These are phyloP conservation scores for Triticum aestivum DNA, from an alignment of 176 grass and related monocot genomes.

Conservation along the genomic window DNA sequence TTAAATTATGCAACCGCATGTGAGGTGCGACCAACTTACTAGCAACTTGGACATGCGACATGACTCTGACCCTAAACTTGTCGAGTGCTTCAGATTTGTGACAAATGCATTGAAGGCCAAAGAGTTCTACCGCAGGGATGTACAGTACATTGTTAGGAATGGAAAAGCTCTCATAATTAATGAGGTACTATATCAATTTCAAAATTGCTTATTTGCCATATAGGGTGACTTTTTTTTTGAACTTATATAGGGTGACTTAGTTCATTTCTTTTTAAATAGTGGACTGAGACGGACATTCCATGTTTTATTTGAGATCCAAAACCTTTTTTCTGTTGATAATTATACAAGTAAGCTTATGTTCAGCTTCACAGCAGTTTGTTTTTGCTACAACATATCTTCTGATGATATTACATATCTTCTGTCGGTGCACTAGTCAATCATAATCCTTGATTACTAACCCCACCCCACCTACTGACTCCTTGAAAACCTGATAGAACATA, in stretches of 20 bases:
- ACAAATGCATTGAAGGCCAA: conserved; percentile 95
- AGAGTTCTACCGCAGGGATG: conserved; percentile 87
- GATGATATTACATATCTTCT: background rate
- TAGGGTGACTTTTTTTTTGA: too few relatives aligned
- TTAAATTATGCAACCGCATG: background rate
- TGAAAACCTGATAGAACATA: background rate
- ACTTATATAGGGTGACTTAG: background rate
- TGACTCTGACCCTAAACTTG: conserved; percentile 13
- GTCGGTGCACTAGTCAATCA: background rate
- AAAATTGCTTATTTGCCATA: background rate
- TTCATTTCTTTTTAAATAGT: background rate
- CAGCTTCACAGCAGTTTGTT: background rate
- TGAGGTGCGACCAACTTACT: conserved; percentile 9
- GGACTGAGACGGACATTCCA: background rate
- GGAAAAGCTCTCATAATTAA: conserved; percentile 96
- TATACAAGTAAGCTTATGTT: background rate
- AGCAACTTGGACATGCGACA: background rate
- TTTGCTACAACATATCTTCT: background rate
- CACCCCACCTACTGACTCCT: background rate
- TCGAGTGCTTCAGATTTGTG: conserved; percentile 67
- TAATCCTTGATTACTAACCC: background rate
- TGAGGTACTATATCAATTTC: conserved; percentile 50
- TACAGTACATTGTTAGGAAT: conserved; percentile 91
- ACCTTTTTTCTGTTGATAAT: conserved; percentile 7
- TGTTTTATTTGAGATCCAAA: conserved; percentile 1